These are phyloP conservation scores for Cryptosporidium parvum DNA, from an alignment of 169 alveolate species.

Conservation along the genomic window DNA sequence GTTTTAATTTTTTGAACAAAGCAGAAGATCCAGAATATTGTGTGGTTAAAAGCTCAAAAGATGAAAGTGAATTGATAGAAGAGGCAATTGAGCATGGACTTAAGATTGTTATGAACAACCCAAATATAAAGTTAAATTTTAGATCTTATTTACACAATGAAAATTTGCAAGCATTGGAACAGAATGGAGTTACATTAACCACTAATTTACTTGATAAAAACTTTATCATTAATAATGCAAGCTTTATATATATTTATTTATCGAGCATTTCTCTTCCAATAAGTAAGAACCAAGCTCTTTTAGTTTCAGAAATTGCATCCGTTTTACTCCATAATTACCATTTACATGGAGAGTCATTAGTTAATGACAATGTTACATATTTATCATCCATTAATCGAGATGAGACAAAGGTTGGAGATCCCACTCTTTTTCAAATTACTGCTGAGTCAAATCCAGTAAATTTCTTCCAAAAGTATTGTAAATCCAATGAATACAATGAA, in stretches of 20 bases:
- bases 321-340: constrained; percentile 3
- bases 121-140: background rate
- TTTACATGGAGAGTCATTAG: constrained; percentile 13
- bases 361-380: background rate
- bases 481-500: background rate
- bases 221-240: constrained; percentile 48
- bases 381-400: background rate
- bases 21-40: background rate
- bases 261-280: constrained; percentile 8
- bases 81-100: constrained; percentile 58
- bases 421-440: background rate
- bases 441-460: background rate
- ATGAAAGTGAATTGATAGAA: background rate
- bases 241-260: constrained; percentile 11
- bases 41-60: background rate
- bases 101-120: constrained; percentile 3
- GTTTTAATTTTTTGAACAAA: background rate
- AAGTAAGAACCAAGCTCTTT: background rate
- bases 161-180: background rate
- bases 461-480: background rate
- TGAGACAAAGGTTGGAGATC: background rate
- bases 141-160: background rate
- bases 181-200: background rate
- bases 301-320: constrained; percentile 32
- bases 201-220: constrained; percentile 1